phyloP scores from a whole-genome alignment of 257 asterid genomes.

The Mitragyna speciosa region DNA sequence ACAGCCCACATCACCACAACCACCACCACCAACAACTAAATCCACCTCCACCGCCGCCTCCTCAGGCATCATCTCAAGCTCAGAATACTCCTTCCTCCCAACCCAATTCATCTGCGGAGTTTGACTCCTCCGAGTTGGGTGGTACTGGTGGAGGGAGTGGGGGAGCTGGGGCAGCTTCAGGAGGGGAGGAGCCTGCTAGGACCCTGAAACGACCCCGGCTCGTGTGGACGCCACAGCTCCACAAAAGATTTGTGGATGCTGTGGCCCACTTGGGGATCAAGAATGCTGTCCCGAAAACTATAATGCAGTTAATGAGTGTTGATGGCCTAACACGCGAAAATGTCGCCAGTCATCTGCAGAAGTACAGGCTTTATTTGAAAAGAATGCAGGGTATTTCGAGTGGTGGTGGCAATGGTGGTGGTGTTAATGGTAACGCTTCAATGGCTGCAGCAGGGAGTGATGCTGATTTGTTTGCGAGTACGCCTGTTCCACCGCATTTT shows the following conservation, averaged over 20 bases:
- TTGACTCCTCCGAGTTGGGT: conserved; percentile 61
- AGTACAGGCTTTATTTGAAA: conserved; percentile 46
- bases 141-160: conserved; percentile 36
- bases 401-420: conserved; percentile 34
- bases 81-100: conserved; percentile 44
- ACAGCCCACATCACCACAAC: conserved; percentile 33
- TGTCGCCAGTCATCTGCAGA: conserved; percentile 53
- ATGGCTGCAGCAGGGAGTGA: conserved; percentile 45
- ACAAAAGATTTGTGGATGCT: conserved; percentile 52
- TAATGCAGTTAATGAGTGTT: conserved; percentile 58
- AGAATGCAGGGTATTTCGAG: conserved; percentile 42
- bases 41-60: conserved; percentile 4
- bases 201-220: conserved; percentile 52
- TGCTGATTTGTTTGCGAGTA: conserved; percentile 55
- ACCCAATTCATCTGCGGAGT: conserved; percentile 61
- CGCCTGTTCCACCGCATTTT: conserved; percentile 74
- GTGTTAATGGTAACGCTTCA: conserved; percentile 22
- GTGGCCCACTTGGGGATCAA: conserved; percentile 55
- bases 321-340: conserved; percentile 54
- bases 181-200: conserved; percentile 44
- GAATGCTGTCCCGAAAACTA: conserved; percentile 53
- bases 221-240: conserved; percentile 58
- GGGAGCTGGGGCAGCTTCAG: conserved; percentile 19
- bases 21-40: conserved; percentile 22
- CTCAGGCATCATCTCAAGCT: conserved; percentile 36